These are phyloP conservation scores for Bathelium albidoporum DNA, from an alignment of 495 filamentous ascomycete species.

Conservation along the genomic window DNA sequence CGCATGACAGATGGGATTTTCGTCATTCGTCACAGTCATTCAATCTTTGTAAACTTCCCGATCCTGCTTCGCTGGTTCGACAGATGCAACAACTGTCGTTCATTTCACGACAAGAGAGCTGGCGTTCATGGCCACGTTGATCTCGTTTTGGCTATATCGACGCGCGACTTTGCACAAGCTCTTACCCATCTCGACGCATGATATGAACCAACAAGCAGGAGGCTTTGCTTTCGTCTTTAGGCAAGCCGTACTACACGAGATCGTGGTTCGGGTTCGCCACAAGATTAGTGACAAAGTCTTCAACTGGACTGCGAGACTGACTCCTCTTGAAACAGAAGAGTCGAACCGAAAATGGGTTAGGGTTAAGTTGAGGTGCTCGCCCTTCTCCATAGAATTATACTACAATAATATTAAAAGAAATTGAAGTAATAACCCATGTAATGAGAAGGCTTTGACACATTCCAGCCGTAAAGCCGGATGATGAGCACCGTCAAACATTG, in stretches of 20 bases:
- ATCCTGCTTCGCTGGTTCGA: too few species aligned
- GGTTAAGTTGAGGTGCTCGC: conserved; percentile 69
- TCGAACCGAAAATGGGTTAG: conserved; percentile 56
- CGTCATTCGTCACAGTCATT: too few species aligned
- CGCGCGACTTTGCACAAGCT: conserved; percentile 52
- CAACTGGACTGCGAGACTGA: conserved; percentile 41
- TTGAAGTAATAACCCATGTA: conserved; percentile 22
- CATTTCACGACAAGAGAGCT: conserved; percentile 23
- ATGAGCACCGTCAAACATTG: conserved; percentile 56
- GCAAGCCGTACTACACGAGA: background rate
- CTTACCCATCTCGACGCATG: conserved; percentile 56
- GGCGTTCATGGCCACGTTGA: conserved; percentile 46
- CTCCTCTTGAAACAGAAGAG: conserved; percentile 34
- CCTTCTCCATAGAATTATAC: conserved; percentile 33
- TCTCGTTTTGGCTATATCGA: conserved; percentile 46
- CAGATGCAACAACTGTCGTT: background rate
- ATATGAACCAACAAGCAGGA: conserved; percentile 14
- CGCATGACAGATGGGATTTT: too few species aligned
- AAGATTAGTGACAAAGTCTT: conserved; percentile 35
- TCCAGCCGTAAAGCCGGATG: conserved; percentile 46
- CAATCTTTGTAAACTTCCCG: too few species aligned
- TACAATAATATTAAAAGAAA: background rate
- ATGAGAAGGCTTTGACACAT: conserved; percentile 42
- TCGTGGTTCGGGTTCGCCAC: background rate
- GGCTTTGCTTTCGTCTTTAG: background rate